Conservation (phyloP, 139 green algal species). For the Coccomyxa sp. region DNA sequence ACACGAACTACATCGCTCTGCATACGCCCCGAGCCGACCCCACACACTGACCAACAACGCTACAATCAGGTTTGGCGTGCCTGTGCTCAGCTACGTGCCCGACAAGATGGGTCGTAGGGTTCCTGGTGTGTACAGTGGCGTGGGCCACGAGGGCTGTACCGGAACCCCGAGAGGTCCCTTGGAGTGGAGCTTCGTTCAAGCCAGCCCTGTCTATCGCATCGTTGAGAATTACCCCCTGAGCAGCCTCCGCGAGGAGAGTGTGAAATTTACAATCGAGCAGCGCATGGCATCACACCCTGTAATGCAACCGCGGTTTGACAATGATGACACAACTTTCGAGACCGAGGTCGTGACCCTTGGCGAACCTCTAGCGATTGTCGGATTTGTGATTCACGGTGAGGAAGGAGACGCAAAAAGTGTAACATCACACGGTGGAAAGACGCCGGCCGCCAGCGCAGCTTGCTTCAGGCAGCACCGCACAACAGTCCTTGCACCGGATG, state of each 20-base stretch:
- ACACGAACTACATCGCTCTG: neutral
- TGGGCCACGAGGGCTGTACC: neutral
- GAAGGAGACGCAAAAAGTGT: neutral
- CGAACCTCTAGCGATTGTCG: neutral
- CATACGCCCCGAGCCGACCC: neutral
- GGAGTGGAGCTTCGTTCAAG: neutral
- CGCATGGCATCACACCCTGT: neutral
- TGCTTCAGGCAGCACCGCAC: neutral
- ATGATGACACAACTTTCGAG: neutral
- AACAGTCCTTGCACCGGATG: neutral
- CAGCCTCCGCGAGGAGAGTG: neutral
- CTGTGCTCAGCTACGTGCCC: neutral
- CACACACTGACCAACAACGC: neutral
- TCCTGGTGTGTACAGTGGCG: neutral
- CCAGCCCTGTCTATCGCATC: neutral
- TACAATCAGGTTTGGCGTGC: neutral
- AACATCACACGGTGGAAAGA: neutral
- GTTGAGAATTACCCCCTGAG: neutral
- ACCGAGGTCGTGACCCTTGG: neutral
- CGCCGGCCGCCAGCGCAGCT: neutral
- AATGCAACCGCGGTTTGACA: neutral
- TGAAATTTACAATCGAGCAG: neutral
- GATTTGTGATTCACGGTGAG: neutral
- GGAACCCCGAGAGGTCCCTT: neutral
- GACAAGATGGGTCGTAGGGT: neutral